Conservation (phyloP, 2,329 filamentous ascomycete genomes). For the Epichloe typhina region DNA sequence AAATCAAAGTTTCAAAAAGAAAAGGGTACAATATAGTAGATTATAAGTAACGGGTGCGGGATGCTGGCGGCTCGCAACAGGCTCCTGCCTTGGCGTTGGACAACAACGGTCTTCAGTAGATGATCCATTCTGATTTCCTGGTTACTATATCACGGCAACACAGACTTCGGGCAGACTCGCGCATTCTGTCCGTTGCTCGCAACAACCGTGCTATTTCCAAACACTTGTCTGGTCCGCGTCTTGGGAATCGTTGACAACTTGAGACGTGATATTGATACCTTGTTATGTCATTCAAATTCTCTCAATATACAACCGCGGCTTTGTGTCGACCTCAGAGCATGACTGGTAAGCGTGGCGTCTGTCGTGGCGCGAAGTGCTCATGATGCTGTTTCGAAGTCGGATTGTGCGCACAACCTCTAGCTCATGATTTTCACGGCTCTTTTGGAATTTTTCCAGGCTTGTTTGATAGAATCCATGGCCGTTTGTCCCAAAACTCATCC, state of each 20-base stretch:
- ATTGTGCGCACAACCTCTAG: not conserved
- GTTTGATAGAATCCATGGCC: slow-evolving; percentile 73
- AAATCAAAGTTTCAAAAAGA: not conserved
- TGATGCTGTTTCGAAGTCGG: not conserved
- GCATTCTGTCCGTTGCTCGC: not conserved
- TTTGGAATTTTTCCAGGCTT: slow-evolving; percentile 60
- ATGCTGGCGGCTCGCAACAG: no score
- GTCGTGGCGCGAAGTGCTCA: not conserved
- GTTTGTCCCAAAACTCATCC: slow-evolving; percentile 80
- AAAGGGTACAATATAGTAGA: not conserved
- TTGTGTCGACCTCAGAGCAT: not conserved
- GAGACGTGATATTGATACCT: not conserved
- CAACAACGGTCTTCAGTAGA: not conserved
- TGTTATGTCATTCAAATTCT: not conserved
- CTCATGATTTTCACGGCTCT: slow-evolving; percentile 25
- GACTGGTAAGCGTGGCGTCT: not conserved
- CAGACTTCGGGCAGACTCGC: not conserved
- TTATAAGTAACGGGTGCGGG: not conserved
- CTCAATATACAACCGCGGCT: no score
- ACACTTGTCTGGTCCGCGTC: not conserved
- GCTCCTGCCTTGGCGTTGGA: not conserved
- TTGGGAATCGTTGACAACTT: not conserved
- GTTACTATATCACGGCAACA: not conserved
- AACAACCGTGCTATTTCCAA: not conserved
- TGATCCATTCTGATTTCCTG: not conserved